phyloP scores from a whole-genome alignment of 2,329 filamentous ascomycete genomes.

The Phyllosticta paracitricarpa region DNA sequence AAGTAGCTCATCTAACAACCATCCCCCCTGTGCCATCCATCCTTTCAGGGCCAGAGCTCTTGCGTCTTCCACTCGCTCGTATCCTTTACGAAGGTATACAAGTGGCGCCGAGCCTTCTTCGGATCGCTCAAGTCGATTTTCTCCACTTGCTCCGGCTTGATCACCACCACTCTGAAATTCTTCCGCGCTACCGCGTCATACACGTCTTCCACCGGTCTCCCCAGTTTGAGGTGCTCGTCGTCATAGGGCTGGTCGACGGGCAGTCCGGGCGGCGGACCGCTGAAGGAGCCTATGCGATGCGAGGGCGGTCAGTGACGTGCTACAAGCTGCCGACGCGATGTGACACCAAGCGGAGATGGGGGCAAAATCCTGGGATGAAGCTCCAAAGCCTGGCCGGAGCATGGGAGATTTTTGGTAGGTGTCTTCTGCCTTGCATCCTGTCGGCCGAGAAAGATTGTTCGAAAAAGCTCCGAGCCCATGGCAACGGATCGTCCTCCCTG shows the following conservation, averaged over 20 bases:
- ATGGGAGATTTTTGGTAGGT: not conserved
- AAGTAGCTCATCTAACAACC: not conserved
- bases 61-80: conserved; percentile 48
- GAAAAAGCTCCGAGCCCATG: not conserved
- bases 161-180: conserved; percentile 81
- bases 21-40: not conserved
- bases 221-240: conserved; percentile 35
- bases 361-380: not conserved
- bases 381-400: not conserved
- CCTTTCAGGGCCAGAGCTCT: conserved; percentile 29
- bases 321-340: not conserved
- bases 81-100: conserved; percentile 51
- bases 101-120: conserved; percentile 51
- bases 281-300: conserved; percentile 47
- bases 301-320: conserved; percentile 36
- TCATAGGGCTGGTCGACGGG: conserved; percentile 36
- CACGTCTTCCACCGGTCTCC: conserved; percentile 59
- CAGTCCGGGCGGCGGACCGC: conserved; percentile 43
- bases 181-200: conserved; percentile 59
- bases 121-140: conserved; percentile 61
- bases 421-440: conserved; percentile 1
- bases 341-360: not conserved
- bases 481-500: not conserved
- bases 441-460: not conserved
- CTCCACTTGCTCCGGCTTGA: conserved; percentile 72